phyloP scores from a whole-genome alignment of 2,329 filamentous ascomycete genomes.

The Endoconidiophora laricicola region DNA sequence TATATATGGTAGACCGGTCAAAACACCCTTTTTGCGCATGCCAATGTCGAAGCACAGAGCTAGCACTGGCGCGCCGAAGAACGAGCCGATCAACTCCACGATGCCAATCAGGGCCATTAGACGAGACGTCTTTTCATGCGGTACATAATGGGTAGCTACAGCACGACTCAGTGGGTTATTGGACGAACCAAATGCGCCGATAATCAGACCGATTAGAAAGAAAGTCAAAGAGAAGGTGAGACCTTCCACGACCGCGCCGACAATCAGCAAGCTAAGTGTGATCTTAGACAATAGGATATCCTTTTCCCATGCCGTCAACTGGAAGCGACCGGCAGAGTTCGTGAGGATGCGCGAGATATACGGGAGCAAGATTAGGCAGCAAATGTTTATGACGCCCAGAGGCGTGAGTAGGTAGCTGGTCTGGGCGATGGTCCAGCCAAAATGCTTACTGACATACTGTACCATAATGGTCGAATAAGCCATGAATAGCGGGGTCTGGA shows the following conservation, averaged over 20 bases:
- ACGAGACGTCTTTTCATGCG: slow-evolving; percentile 23
- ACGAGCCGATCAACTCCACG: slow-evolving; percentile 23
- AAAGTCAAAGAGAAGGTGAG: slow-evolving; percentile 20
- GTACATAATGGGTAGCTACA: slow-evolving; percentile 25
- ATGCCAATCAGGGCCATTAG: slow-evolving; percentile 27
- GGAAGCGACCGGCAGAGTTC: slow-evolving; percentile 19
- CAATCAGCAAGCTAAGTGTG: slow-evolving; percentile 20
- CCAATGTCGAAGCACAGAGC: slow-evolving; percentile 24
- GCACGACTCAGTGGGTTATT: slow-evolving; percentile 24
- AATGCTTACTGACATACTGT: slow-evolving; percentile 29
- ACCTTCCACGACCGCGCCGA: slow-evolving; percentile 21
- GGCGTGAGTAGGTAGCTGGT: slow-evolving; percentile 26
- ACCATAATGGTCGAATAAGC: slow-evolving; percentile 22
- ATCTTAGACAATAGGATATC: slow-evolving; percentile 22
- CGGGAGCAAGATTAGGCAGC: slow-evolving; percentile 23
- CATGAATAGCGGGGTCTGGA: slow-evolving; percentile 22
- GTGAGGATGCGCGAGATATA: slow-evolving; percentile 19
- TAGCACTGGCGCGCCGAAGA: slow-evolving; percentile 25
- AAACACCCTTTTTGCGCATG: slow-evolving; percentile 21
- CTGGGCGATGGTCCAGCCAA: slow-evolving; percentile 27
- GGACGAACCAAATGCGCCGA: slow-evolving; percentile 24
- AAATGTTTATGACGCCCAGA: slow-evolving; percentile 24
- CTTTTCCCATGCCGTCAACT: slow-evolving; percentile 21
- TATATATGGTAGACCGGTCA: slow-evolving; percentile 25
- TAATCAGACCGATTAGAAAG: slow-evolving; percentile 23